These are phyloP conservation scores for Sporothrix inflata DNA, from an alignment of 2,329 filamentous ascomycete species.

Conservation along the genomic window DNA sequence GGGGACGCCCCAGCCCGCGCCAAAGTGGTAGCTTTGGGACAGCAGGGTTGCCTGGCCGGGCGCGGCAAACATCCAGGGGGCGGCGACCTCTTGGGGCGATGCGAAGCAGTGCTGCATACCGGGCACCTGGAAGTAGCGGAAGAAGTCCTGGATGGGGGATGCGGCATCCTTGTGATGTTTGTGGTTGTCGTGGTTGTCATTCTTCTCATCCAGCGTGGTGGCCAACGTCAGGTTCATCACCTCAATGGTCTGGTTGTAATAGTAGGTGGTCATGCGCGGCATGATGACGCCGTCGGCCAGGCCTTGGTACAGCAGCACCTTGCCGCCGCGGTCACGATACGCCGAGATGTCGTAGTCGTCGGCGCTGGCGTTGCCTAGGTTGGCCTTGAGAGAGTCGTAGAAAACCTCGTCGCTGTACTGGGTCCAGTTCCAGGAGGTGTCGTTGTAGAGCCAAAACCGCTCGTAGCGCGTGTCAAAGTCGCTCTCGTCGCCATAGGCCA, in stretches of 20 bases:
- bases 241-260: conserved; percentile 40
- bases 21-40: conserved; percentile 28
- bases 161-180: neutral
- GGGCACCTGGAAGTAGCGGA: conserved; percentile 54
- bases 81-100: conserved; percentile 37
- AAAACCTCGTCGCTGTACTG: conserved; percentile 39
- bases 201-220: no score
- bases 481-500: conserved; percentile 33
- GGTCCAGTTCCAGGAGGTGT: conserved; percentile 40
- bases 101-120: conserved; percentile 54
- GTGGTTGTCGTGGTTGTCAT: neutral
- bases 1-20: conserved; percentile 31
- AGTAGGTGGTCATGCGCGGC: conserved; percentile 40
- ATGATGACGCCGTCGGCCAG: conserved; percentile 45
- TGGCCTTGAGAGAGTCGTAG: conserved; percentile 34
- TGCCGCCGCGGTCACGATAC: conserved; percentile 44
- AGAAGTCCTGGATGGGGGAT: conserved; percentile 50
- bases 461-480: conserved; percentile 38
- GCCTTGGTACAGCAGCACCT: conserved; percentile 50
- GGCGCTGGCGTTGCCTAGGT: conserved; percentile 41
- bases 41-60: conserved; percentile 37
- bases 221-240: conserved; percentile 42
- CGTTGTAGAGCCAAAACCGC: conserved; percentile 38
- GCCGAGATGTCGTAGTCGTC: conserved; percentile 38
- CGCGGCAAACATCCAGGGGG: conserved; percentile 44